Evolutionary conservation across 2,329 filamentous ascomycete genomes (phyloP).

Genomic region (Hymenoscyphus occultus): DNA sequence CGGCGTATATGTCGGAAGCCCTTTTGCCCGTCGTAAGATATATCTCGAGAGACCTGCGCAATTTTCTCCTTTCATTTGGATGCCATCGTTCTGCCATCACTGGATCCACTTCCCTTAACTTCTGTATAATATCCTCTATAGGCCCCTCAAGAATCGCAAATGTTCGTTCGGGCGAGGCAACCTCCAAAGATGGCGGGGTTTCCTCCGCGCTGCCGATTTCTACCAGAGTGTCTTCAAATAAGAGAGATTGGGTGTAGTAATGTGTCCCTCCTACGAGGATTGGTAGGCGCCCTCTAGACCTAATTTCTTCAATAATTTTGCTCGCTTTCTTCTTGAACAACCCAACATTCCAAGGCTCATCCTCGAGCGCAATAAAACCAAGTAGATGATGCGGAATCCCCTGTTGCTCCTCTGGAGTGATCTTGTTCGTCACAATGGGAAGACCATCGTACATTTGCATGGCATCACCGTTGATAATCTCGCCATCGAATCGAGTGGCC

Average conservation of each 20-base stretch:
- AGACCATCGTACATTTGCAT: constrained; percentile 96
- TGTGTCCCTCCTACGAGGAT: constrained; percentile 93
- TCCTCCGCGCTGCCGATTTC: constrained; percentile 34
- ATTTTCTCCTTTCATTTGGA: constrained; percentile 87
- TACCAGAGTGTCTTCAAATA: constrained; percentile 73
- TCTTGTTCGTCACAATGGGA: constrained; percentile 94
- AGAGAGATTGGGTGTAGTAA: constrained; percentile 86
- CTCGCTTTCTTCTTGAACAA: constrained; percentile 71
- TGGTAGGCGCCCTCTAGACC: constrained; percentile 72
- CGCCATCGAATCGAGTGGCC: constrained; percentile 78
- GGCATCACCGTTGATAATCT: constrained; percentile 95
- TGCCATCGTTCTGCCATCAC: constrained; percentile 91
- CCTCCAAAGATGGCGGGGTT: constrained; percentile 29
- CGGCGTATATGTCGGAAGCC: constrained; percentile 82
- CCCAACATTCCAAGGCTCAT: constrained; percentile 80
- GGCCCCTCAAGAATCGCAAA: constrained; percentile 71
- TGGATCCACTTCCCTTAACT: constrained; percentile 78
- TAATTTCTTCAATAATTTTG: constrained; percentile 72
- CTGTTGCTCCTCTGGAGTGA: constrained; percentile 69
- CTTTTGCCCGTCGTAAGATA: constrained; percentile 76
- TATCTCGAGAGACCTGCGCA: constrained; percentile 84
- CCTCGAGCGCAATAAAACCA: constrained; percentile 69
- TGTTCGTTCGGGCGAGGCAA: constrained; percentile 41
- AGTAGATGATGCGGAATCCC: constrained; percentile 87
- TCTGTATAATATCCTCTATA: constrained; percentile 68